Conservation (phyloP, 768 basidiomycete species). For the Leccinum longicurvipes region DNA sequence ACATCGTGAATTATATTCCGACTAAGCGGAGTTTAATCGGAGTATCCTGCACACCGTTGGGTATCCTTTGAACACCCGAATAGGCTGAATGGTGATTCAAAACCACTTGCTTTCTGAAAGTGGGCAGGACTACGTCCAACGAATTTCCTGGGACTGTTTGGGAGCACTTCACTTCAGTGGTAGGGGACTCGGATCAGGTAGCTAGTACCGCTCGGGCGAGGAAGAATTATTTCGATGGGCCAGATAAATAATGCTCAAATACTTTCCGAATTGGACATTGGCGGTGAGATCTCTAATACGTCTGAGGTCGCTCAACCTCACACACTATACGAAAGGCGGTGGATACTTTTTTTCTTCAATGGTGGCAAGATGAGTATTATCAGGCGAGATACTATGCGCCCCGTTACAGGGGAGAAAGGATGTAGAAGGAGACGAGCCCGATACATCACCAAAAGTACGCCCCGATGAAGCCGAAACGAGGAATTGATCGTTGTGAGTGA, state of each 20-base stretch:
- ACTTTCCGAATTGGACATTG: too few relatives aligned
- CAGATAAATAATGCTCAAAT: too few relatives aligned
- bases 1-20: too few relatives aligned
- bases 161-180: too few relatives aligned
- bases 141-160: neutral
- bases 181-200: too few relatives aligned
- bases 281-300: too few relatives aligned
- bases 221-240: too few relatives aligned
- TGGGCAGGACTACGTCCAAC: neutral
- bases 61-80: too few relatives aligned
- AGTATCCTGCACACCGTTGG: too few relatives aligned
- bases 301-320: too few relatives aligned
- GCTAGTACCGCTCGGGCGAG: too few relatives aligned
- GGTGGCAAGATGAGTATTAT: constrained; percentile 1
- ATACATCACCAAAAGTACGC: neutral
- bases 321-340: neutral
- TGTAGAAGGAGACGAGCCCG: neutral
- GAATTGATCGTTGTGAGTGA: constrained; percentile 1
- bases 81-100: neutral
- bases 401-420: constrained; percentile 1
- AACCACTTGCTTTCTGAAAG: neutral
- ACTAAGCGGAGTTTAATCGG: too few relatives aligned
- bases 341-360: neutral
- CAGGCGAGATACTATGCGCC: neutral
- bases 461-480: constrained; percentile 11